phyloP scores from a whole-genome alignment of 768 basidiomycete genomes.

The Boletus bicolor region DNA sequence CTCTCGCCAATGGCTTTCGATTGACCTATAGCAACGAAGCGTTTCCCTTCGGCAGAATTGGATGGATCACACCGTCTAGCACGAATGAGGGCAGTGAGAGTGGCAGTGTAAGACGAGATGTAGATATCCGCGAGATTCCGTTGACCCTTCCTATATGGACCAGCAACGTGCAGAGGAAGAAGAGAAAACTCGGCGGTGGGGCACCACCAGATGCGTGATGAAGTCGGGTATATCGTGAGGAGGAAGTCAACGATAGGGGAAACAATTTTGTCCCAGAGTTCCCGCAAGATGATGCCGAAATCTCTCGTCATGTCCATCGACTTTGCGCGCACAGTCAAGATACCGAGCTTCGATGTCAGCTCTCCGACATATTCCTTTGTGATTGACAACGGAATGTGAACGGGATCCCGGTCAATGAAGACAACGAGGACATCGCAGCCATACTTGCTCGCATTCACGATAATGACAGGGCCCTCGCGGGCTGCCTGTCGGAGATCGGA shows the following conservation, averaged over 20 bases:
- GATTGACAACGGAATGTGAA: neutral
- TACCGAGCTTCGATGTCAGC: neutral
- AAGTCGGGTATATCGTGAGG: neutral
- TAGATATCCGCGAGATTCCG: conserved; percentile 5
- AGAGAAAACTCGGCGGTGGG: conserved; percentile 7
- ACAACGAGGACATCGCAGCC: conserved; percentile 9
- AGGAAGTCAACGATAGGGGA: conserved; percentile 3
- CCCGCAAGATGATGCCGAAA: neutral
- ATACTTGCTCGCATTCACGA: neutral
- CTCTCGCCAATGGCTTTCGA: neutral
- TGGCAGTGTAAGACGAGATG: conserved; percentile 14
- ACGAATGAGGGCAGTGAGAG: conserved; percentile 6
- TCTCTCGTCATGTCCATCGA: neutral
- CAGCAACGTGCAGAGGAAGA: conserved; percentile 22
- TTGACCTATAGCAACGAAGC: conserved; percentile 1
- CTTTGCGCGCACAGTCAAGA: neutral
- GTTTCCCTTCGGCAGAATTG: neutral
- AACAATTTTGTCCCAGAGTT: conserved; percentile 18
- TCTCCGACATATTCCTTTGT: neutral
- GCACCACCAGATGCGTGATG: conserved; percentile 9
- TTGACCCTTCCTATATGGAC: conserved; percentile 2
- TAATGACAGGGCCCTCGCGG: conserved; percentile 1
- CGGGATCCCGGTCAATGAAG: neutral
- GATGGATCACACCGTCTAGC: neutral
- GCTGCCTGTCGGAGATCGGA: conserved; percentile 4